Percentiles rank a stretch among this genome's conserved stretches.
phyloP scores from a whole-genome alignment of 139 green algal genomes.

The Trebouxia sp. region DNA sequence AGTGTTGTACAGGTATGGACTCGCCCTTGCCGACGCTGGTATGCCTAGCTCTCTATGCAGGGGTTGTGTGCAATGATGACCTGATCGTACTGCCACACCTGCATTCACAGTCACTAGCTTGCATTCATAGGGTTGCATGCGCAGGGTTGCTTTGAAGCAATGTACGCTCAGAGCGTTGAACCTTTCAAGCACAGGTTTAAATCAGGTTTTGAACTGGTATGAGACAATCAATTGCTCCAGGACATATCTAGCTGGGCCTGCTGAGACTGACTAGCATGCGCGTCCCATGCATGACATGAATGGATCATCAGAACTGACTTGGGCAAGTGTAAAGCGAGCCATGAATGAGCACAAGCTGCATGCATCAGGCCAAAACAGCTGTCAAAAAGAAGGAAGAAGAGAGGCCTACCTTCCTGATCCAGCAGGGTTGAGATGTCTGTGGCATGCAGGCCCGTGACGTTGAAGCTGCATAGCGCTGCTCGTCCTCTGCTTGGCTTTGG shows the following conservation, averaged over 20 bases:
- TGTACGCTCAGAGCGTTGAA: not conserved
- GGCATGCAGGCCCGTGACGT: slow-evolving; percentile 92
- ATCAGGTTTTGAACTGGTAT: no score
- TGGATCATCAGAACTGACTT: no score
- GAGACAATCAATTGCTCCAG: no score
- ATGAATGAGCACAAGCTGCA: not conserved
- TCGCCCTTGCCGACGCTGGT: slow-evolving; percentile 78
- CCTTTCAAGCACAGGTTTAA: no score
- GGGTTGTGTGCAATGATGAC: slow-evolving; percentile 98
- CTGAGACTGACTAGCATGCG: not conserved
- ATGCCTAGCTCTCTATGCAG: slow-evolving; percentile 89
- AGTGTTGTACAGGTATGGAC: slow-evolving; percentile 97
- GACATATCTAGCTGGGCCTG: no score
- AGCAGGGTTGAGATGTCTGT: slow-evolving; percentile 95
- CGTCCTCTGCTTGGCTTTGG: slow-evolving; percentile 65
- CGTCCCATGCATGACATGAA: not conserved
- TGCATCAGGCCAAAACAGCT: not conserved
- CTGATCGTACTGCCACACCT: slow-evolving; percentile 89
- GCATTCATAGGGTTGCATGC: no score
- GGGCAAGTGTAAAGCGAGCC: not conserved
- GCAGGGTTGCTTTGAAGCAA: not conserved
- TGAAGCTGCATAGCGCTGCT: slow-evolving; percentile 92
- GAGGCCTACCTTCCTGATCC: slow-evolving; percentile 58
- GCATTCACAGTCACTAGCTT: not conserved
- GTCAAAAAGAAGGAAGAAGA: not conserved